Evolutionary conservation across 148 eudicot genomes (phyloP), one percentile per base, ranked within the genome.

Genomic region (Rheum nobile): DNA sequence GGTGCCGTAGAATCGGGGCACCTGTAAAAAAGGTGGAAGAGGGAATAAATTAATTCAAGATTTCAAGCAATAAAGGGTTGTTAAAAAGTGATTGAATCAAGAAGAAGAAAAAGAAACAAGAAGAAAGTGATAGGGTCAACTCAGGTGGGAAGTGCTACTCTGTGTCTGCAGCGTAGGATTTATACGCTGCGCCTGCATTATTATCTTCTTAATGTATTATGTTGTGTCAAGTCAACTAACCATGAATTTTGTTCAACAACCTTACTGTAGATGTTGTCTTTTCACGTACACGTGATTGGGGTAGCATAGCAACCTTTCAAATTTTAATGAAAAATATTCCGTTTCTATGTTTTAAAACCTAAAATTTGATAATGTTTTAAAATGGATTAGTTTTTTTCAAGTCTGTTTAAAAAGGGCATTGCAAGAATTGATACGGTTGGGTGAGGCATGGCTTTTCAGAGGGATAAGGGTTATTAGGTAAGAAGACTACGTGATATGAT

Each of bases 1-100:
- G 3, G 28, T 39, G 46, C 72, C 72, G 50, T 43, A 12, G 72
- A 71, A 37, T 41, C 50, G 41, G 72, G 71, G 72, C 34, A 71
- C 31, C 47, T 10, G 67, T 59, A 28, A 59, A 59, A 59, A 59
- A n/a, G n/a, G 34, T 28, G 34, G 17, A 50, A 21, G 57, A 50
- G 24, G 57, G 26, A 50, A 19, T 50, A 50, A 50, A 50, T 12
- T 59, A 26, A 26, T 28, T 24, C 57, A n/a, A 21, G 26, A 50
- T 50, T 50, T 50, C 52, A 47, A 47, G n/a, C 52, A 47, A 14
- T 50, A 24, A 26, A 29, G 35, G 67, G 34, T 57, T 57, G n/a
- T n/a, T n/a, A n/a, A 57, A 42, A 35, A 70, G 13, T 67, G 4
- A 67, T 67, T 67, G 32, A 32, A 2, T 11, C 35, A 34, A 67